Conservation (phyloP, 2,329 filamentous ascomycete species). For the Arthrobotrys sinensis region DNA sequence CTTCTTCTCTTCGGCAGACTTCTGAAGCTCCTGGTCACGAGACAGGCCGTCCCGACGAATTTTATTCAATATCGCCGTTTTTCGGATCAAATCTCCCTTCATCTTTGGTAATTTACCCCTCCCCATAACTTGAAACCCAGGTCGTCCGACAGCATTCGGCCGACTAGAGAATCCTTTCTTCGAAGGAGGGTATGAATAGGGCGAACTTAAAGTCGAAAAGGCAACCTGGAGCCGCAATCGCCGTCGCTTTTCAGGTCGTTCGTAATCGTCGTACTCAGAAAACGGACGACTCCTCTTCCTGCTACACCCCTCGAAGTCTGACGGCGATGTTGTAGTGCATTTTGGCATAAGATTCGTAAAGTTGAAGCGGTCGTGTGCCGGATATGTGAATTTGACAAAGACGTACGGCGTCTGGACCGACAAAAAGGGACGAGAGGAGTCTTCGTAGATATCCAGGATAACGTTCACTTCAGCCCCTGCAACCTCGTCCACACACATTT, state of each 20-base stretch:
- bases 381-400: slow-evolving; percentile 61
- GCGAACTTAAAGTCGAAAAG: slow-evolving; percentile 52
- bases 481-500: slow-evolving; percentile 60
- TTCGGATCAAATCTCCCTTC: slow-evolving; percentile 72
- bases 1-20: slow-evolving; percentile 58
- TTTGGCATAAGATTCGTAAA: slow-evolving; percentile 44
- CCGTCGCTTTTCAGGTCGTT: slow-evolving; percentile 59
- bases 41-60: slow-evolving; percentile 64
- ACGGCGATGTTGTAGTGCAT: slow-evolving; percentile 37
- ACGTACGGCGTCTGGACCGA: slow-evolving; percentile 60
- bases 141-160: slow-evolving; percentile 33
- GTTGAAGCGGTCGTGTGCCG: slow-evolving; percentile 61
- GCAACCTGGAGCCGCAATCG: slow-evolving; percentile 56
- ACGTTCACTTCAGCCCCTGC: slow-evolving; percentile 59
- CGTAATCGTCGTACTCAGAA: slow-evolving; percentile 51
- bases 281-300: slow-evolving; percentile 54
- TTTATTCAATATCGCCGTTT: slow-evolving; percentile 77
- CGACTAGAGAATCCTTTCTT: slow-evolving; percentile 55
- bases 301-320: slow-evolving; percentile 36
- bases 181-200: slow-evolving; percentile 55
- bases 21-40: slow-evolving; percentile 51
- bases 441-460: slow-evolving; percentile 60
- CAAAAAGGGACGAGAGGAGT: slow-evolving; percentile 47
- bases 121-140: slow-evolving; percentile 54
- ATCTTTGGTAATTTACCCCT: slow-evolving; percentile 57